These are phyloP conservation scores for Protomyces gravidus DNA, from an alignment of 1,139 yeast genomes.

Conservation along the genomic window DNA sequence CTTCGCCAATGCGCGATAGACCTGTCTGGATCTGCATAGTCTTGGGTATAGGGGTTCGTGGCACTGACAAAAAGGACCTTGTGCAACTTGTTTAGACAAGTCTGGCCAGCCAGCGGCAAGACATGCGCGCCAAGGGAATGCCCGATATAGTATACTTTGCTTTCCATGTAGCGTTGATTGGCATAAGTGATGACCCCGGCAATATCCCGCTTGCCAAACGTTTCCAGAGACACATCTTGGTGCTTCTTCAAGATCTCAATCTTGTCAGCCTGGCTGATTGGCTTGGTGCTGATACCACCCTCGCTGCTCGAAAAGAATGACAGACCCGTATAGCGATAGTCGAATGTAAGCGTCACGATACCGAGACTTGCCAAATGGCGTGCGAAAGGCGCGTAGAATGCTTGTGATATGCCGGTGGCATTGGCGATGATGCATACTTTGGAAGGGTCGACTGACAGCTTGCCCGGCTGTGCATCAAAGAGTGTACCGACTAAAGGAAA, in stretches of 20 bases:
- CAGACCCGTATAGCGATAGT: neutral
- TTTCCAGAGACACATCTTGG: neutral
- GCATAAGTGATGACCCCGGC: neutral
- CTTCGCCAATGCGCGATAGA: neutral
- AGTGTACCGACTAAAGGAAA: neutral
- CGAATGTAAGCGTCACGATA: neutral
- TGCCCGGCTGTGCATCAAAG: neutral
- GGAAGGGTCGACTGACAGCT: neutral
- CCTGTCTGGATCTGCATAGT: neutral
- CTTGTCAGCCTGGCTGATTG: neutral
- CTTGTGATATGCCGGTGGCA: neutral
- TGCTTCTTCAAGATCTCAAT: neutral
- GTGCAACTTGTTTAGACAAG: neutral
- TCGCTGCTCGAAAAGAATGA: neutral
- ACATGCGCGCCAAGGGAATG: slow-evolving; percentile 1
- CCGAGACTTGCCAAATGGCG: neutral
- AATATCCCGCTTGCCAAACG: neutral
- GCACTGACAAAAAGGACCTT: neutral
- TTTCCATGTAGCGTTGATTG: neutral
- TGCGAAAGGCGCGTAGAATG: neutral
- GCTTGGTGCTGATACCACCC: neutral
- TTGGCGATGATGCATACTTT: slow-evolving; percentile 1
- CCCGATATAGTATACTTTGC: neutral
- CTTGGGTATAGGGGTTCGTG: neutral
- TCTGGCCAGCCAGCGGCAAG: neutral